A percentile compares a stretch with the other conserved stretches of the same genome.
These are phyloP conservation scores for Penicillium paradoxum DNA, from an alignment of 495 filamentous ascomycete species.

Conservation along the genomic window DNA sequence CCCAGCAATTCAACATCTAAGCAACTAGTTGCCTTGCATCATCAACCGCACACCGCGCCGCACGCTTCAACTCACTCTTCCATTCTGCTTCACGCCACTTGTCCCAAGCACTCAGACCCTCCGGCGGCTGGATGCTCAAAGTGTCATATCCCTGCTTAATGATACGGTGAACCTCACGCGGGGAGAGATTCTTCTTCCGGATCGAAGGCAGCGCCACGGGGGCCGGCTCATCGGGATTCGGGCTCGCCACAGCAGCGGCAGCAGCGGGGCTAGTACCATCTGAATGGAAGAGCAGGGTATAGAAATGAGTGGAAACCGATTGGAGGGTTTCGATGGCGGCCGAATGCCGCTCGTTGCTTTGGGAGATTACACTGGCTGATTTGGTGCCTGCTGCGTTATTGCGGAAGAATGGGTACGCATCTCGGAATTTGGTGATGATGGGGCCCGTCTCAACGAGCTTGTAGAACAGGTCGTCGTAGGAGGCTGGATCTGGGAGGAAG, in stretches of 20 bases:
- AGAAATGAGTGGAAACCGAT: slow-evolving; percentile 80
- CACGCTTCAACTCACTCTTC: slow-evolving; percentile 73
- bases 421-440: slow-evolving; percentile 75
- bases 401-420: slow-evolving; percentile 51
- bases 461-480: slow-evolving; percentile 97
- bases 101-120: slow-evolving; percentile 77
- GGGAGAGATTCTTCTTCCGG: slow-evolving; percentile 62
- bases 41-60: slow-evolving; percentile 66
- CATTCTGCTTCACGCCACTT: slow-evolving; percentile 62
- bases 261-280: slow-evolving; percentile 29
- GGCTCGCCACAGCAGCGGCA: slow-evolving; percentile 7
- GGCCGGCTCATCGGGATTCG: slow-evolving; percentile 24
- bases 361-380: slow-evolving; percentile 8
- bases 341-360: slow-evolving; percentile 25
- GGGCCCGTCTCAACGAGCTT: slow-evolving; percentile 93
- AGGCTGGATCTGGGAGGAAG: slow-evolving; percentile 83
- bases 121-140: slow-evolving; percentile 76
- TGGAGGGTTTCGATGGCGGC: slow-evolving; percentile 77
- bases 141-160: slow-evolving; percentile 97
- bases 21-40: slow-evolving; percentile 42
- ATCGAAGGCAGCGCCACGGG: slow-evolving; percentile 30
- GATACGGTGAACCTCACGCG: slow-evolving; percentile 77
- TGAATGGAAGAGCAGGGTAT: slow-evolving; percentile 67
- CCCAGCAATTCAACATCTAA: slow-evolving; percentile 8
- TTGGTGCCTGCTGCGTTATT: slow-evolving; percentile 2